phyloP scores from a whole-genome alignment of 306 rosid genomes.

The Ormosia emarginata region DNA sequence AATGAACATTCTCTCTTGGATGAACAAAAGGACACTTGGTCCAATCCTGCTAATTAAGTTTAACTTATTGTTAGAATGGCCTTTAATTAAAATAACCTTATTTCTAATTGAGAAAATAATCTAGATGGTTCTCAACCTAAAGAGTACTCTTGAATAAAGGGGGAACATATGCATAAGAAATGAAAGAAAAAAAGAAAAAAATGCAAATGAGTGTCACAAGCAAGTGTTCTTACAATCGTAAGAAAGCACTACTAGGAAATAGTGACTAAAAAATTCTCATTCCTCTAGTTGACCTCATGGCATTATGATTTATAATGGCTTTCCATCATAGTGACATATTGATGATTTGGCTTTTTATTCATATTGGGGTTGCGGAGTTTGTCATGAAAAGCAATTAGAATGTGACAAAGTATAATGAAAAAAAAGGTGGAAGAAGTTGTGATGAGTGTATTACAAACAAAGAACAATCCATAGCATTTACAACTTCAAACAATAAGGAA shows the following conservation, averaged over 20 bases:
- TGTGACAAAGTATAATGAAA: neutral
- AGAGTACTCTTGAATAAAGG: neutral
- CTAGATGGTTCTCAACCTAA: neutral
- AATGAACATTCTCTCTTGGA: slow-evolving; percentile 91
- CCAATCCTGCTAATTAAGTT: too few relatives aligned
- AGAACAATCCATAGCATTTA: too few relatives aligned
- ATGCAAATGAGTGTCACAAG: slow-evolving; percentile 61
- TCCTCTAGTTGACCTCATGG: slow-evolving; percentile 41
- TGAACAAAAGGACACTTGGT: slow-evolving; percentile 95
- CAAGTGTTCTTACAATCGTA: slow-evolving; percentile 71
- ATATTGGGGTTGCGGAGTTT: neutral
- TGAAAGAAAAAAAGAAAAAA: neutral
- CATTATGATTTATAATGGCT: slow-evolving; percentile 30
- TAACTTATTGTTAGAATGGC: neutral
- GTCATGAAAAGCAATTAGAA: neutral
- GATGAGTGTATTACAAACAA: too few relatives aligned
- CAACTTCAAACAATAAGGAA: too few relatives aligned
- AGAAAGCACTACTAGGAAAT: slow-evolving; percentile 52
- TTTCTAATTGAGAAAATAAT: neutral
- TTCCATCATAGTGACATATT: slow-evolving; percentile 23
- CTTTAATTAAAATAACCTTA: neutral
- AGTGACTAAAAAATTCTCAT: slow-evolving; percentile 23
- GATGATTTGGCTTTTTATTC: slow-evolving; percentile 7
- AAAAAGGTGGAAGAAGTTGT: neutral
- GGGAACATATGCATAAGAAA: neutral